Base-by-base conservation (phyloP, 2,329 filamentous ascomycete species). In the Aureobasidium sp. region DNA sequence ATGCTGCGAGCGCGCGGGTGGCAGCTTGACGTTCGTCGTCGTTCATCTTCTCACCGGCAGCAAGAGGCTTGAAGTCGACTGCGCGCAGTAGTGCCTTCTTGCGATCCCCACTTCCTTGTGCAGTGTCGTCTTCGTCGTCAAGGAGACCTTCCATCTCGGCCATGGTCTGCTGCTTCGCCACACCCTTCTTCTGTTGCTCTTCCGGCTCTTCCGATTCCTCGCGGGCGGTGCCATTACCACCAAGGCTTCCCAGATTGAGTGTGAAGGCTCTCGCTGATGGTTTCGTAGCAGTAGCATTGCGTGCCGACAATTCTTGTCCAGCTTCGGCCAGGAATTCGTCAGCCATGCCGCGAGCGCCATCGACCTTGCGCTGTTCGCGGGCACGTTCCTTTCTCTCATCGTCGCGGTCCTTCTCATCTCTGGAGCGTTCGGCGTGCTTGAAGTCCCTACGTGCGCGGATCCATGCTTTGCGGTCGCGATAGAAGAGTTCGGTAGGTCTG, bases 81-180 rank as follows among this genome's bases (percentile, higher is more conserved):
- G 48, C 42, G 24, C 48, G 48, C 12, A 56, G 48, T 24, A 49
- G 12, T 37, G 44, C 44, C 16, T 16, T 61, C 38, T 48, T 55
- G 41, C 44, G 39, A 67, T 70, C 27, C 66, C 78, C 48, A 95
- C 83, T 55, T 84, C 85, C 6, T 88, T 81, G 69, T 85, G 88
- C 4, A 80, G 80, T 19, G 79, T 78, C 45, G 25, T 59, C 57
- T 35, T 97, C 93, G 69, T 97, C 90, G 71, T 97, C 93, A 59
- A 98, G 76, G 0, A 98, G 76, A 27, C 89, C 89, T 74, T 97
- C 93, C 53, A 98, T 88, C 66, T 98, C 93, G 54, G 90, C 90
- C 57, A 95, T 85, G 0, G 89, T 95, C 56, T 90, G 85, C 56
- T 88, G 80, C 55, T 80, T 76, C 0, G 80, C 40, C 12, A 56